A percentile compares a stretch with the other conserved stretches of the same genome.
Conservation (phyloP, 805 yeast species). For the Nematodospora valgi region DNA sequence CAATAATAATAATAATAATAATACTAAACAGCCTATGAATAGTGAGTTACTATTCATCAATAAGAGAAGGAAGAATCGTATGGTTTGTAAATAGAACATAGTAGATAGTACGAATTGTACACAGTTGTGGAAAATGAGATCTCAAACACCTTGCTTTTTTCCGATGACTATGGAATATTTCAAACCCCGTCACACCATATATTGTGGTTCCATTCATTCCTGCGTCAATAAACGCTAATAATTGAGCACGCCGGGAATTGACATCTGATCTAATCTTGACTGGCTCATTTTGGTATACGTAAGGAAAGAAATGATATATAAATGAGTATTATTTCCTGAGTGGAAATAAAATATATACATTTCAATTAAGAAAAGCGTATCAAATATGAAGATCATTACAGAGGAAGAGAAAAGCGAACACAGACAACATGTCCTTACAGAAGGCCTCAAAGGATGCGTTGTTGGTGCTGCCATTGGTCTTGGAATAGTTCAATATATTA, state of each 20-base stretch:
- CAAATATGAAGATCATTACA: constrained; percentile 61
- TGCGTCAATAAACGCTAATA: too few relatives aligned
- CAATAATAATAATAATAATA: constrained; percentile 6
- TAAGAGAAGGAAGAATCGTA: constrained; percentile 43
- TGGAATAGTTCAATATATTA: constrained; percentile 45
- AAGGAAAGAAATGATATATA: not conserved
- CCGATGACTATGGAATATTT: too few relatives aligned
- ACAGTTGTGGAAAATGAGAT: too few relatives aligned
- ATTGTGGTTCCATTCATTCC: too few relatives aligned
- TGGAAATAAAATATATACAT: not conserved
- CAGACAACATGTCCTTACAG: constrained; percentile 51
- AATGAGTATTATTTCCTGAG: not conserved
- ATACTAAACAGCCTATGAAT: constrained; percentile 24
- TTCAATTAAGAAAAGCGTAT: not conserved
- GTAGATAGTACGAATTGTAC: too few relatives aligned
- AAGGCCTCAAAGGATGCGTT: constrained; percentile 59
- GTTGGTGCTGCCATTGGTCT: constrained; percentile 57
- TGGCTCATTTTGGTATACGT: too few relatives aligned
- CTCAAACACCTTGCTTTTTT: too few relatives aligned
- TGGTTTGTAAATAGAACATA: too few relatives aligned
- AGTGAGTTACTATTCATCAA: constrained; percentile 52
- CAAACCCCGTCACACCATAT: too few relatives aligned
- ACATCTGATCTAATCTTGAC: too few relatives aligned
- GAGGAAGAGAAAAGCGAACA: constrained; percentile 68
- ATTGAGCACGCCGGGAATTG: too few relatives aligned